phyloP scores from a whole-genome alignment of 2,329 filamentous ascomycete species.

The Cordyceps fumosorosea region DNA sequence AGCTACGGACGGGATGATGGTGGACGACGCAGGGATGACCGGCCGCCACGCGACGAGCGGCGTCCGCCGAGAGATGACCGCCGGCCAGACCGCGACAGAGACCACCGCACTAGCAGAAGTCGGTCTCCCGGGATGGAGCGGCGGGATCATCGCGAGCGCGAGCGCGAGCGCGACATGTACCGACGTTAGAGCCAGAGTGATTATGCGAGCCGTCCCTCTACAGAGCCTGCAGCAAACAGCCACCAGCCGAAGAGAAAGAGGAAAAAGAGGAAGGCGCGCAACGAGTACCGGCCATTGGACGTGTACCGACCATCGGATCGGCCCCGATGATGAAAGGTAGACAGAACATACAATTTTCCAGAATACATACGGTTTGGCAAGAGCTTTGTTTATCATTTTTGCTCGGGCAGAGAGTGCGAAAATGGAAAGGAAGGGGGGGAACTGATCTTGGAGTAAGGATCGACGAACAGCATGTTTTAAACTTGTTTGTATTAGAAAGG shows the following conservation, averaged over 20 bases:
- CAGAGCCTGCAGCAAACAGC: too few species aligned
- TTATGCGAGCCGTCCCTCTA: background rate
- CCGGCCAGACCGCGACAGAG: conserved; percentile 23
- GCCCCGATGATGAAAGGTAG: background rate
- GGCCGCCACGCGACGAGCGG: conserved; percentile 16
- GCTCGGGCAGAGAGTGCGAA: background rate
- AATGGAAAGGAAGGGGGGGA: background rate
- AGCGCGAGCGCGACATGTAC: conserved; percentile 18
- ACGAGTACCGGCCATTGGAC: conserved; percentile 1
- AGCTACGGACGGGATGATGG: conserved; percentile 35
- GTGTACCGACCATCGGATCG: conserved; percentile 9
- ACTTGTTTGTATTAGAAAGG: background rate
- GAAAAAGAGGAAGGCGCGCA: background rate
- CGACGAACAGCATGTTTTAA: background rate
- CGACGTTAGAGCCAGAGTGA: conserved; percentile 5
- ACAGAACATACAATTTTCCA: background rate
- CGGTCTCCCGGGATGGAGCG: conserved; percentile 10
- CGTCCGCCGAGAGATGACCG: conserved; percentile 20
- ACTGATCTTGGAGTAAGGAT: background rate
- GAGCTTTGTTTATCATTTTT: conserved; percentile 1
- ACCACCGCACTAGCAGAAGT: conserved; percentile 26
- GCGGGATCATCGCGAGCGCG: conserved; percentile 20
- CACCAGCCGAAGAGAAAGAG: too few species aligned
- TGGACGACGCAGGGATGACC: conserved; percentile 22
- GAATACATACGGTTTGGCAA: background rate